Evolutionary conservation across 2,329 filamentous ascomycete species (phyloP).

Genomic region (Cordyceps tenuipes): DNA sequence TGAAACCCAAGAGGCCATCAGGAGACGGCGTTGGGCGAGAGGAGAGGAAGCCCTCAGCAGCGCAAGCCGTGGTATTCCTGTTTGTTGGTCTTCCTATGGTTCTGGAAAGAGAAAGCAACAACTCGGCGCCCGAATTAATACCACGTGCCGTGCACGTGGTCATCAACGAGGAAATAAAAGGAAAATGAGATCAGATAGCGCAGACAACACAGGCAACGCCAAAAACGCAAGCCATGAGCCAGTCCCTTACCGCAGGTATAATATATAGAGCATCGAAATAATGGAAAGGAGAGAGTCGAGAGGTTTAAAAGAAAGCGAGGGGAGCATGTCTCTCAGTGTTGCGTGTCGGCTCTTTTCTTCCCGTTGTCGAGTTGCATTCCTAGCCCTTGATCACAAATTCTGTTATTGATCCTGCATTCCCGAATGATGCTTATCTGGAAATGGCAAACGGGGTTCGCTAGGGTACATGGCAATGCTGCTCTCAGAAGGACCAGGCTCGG

Average conservation of each 20-base stretch:
- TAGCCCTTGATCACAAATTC: background rate
- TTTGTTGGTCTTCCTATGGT: background rate
- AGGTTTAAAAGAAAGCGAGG: slow-evolving; percentile 2
- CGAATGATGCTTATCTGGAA: slow-evolving; percentile 8
- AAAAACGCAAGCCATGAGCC: background rate
- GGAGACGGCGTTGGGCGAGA: background rate
- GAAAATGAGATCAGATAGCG: background rate
- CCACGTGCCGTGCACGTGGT: background rate
- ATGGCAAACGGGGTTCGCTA: slow-evolving; percentile 6
- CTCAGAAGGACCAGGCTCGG: slow-evolving; percentile 20
- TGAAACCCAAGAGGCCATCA: background rate
- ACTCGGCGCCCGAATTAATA: background rate
- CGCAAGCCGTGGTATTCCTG: background rate
- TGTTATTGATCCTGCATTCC: slow-evolving; percentile 4
- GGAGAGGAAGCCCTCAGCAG: background rate
- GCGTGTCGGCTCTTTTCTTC: background rate
- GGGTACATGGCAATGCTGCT: slow-evolving; percentile 8
- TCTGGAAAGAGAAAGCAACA: background rate
- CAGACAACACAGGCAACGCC: no score
- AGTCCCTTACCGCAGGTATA: background rate
- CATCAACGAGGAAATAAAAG: background rate
- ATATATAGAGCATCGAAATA: background rate
- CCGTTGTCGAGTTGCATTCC: background rate
- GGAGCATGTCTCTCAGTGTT: background rate
- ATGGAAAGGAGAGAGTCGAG: slow-evolving; percentile 3